Evolutionary conservation across 805 yeast genomes (phyloP).

Genomic region (Candida parachauliodes): DNA sequence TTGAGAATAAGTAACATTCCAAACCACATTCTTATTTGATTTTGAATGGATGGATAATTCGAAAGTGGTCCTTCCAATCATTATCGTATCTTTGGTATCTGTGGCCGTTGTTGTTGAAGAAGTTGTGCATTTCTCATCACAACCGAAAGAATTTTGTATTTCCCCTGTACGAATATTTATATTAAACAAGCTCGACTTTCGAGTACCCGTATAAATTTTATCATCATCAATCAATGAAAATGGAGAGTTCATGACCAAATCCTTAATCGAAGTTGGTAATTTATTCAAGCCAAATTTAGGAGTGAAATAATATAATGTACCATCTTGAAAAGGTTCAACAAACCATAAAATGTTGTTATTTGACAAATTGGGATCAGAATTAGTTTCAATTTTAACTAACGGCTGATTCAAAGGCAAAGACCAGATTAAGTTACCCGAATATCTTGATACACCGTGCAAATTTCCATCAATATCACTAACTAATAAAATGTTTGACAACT

Average conservation of each 20-base stretch:
- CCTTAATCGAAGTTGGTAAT: constrained; percentile 75
- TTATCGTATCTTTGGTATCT: constrained; percentile 34
- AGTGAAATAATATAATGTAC: constrained; percentile 76
- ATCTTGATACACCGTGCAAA: constrained; percentile 73
- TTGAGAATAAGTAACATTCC: constrained; percentile 82
- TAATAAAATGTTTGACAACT: constrained; percentile 55
- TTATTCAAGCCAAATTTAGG: constrained; percentile 71
- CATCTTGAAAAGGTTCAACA: constrained; percentile 87
- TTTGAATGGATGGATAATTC: constrained; percentile 75
- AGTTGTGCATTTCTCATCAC: constrained; percentile 29
- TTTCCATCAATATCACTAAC: constrained; percentile 86
- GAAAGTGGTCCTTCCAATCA: constrained; percentile 70
- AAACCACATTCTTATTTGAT: constrained; percentile 51
- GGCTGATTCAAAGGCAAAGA: constrained; percentile 64
- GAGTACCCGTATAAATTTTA: constrained; percentile 81
- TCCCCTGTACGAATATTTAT: constrained; percentile 74
- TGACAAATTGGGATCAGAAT: constrained; percentile 10
- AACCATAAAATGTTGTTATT: constrained; percentile 59
- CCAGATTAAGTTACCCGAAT: constrained; percentile 77
- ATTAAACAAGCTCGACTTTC: constrained; percentile 71
- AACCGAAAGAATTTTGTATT: constrained; percentile 65
- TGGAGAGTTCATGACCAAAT: constrained; percentile 79
- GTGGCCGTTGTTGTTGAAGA: constrained; percentile 20
- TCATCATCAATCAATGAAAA: constrained; percentile 73
- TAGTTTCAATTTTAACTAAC: constrained; percentile 45